These are phyloP conservation scores for Plantago major DNA, from an alignment of 257 asterid species.

Conservation along the genomic window DNA sequence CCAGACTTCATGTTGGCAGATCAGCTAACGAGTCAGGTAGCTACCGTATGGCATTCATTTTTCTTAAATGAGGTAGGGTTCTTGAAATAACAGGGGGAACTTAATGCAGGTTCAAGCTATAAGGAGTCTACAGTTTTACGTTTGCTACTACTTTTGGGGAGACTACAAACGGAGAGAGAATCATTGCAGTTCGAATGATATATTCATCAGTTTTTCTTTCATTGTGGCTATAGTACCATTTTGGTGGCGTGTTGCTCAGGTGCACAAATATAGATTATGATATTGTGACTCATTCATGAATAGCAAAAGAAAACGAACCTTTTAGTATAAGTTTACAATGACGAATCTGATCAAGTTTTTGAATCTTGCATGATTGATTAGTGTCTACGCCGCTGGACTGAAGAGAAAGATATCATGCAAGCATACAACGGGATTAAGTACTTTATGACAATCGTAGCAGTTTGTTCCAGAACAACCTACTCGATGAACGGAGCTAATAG, in stretches of 20 bases:
- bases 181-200: slow-evolving; percentile 30
- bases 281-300: too few relatives aligned
- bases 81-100: not conserved
- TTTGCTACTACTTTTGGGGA: slow-evolving; percentile 64
- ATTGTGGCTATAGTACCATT: slow-evolving; percentile 44
- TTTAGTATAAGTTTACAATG: not conserved
- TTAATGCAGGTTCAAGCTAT: slow-evolving; percentile 47
- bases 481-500: slow-evolving; percentile 16
- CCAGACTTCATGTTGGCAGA: slow-evolving; percentile 51
- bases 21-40: slow-evolving; percentile 61
- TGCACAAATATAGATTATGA: slow-evolving; percentile 12
- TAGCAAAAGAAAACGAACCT: not conserved
- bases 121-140: slow-evolving; percentile 49
- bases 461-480: slow-evolving; percentile 42
- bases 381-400: slow-evolving; percentile 50
- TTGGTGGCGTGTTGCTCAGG: slow-evolving; percentile 52
- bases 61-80: not conserved
- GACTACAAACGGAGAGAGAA: slow-evolving; percentile 37
- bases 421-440: slow-evolving; percentile 51
- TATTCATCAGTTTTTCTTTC: slow-evolving; percentile 42
- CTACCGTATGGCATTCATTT: not conserved
- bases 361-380: slow-evolving; percentile 3
- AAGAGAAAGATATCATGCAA: slow-evolving; percentile 47
- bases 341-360: not conserved
- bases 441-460: slow-evolving; percentile 41